These are phyloP conservation scores for Penicillium sp. DNA, from an alignment of 2,329 filamentous ascomycete genomes.

Conservation along the genomic window DNA sequence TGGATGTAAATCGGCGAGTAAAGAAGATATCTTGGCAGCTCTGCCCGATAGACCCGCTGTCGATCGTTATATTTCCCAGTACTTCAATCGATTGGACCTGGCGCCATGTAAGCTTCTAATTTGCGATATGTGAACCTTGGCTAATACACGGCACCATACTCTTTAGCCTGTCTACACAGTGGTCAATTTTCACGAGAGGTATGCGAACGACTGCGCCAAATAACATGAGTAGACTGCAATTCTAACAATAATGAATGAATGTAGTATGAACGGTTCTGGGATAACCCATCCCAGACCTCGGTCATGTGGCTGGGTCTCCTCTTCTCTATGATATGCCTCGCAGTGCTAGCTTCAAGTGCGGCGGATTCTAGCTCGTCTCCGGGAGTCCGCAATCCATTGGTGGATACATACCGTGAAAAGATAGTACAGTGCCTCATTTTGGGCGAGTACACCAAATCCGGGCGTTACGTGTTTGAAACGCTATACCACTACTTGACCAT, in stretches of 20 bases:
- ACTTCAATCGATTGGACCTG: slow-evolving; percentile 29
- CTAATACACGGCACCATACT: background rate
- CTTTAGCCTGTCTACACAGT: background rate
- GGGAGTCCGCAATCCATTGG: slow-evolving; percentile 8
- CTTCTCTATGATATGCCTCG: slow-evolving; percentile 40
- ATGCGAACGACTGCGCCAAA: background rate
- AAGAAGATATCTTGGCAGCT: slow-evolving; percentile 19
- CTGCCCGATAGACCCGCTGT: slow-evolving; percentile 23
- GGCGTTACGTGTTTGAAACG: slow-evolving; percentile 55
- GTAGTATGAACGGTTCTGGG: slow-evolving; percentile 48
- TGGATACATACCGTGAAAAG: slow-evolving; percentile 25
- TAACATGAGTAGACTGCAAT: background rate
- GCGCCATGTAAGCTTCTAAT: background rate
- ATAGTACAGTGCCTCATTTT: slow-evolving; percentile 55
- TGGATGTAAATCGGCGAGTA: background rate
- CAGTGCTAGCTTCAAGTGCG: slow-evolving; percentile 11
- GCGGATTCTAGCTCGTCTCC: slow-evolving; percentile 4
- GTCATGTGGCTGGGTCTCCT: slow-evolving; percentile 47
- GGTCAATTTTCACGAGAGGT: background rate
- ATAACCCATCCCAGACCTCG: slow-evolving; percentile 34
- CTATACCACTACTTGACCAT: slow-evolving; percentile 55
- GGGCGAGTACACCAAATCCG: slow-evolving; percentile 54
- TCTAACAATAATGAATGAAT: background rate
- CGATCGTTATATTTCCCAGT: slow-evolving; percentile 27
- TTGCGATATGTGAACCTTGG: too few species aligned